Conservation (phyloP, 345 rosid species). For the Eucalyptus albens region DNA sequence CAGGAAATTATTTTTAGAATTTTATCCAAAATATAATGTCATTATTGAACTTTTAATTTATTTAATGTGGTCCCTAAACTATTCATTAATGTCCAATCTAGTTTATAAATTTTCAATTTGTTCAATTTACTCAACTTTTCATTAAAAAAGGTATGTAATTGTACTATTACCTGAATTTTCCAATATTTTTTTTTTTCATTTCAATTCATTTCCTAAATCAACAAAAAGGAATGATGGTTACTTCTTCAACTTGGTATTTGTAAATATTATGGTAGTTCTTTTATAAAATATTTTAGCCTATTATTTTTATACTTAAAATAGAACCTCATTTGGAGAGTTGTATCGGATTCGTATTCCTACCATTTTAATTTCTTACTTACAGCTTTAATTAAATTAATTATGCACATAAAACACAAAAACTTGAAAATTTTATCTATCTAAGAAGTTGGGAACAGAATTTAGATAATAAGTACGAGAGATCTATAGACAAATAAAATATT, state of each 20-base stretch:
- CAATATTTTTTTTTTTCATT: background rate
- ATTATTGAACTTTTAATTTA: background rate
- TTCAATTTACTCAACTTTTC: background rate
- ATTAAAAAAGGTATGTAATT: background rate
- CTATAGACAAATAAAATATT: background rate
- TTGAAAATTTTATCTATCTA: no score
- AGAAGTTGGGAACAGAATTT: background rate
- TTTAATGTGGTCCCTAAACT: fast-evolving
- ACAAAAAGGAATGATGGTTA: background rate
- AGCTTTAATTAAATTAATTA: no score
- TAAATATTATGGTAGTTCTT: background rate
- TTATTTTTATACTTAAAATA: no score
- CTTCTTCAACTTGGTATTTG: background rate
- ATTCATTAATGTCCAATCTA: background rate
- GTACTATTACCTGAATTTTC: background rate
- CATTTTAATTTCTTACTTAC: no score
- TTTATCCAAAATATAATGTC: background rate
- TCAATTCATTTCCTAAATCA: background rate
- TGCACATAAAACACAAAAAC: no score
- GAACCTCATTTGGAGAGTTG: background rate
- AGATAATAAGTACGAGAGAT: background rate
- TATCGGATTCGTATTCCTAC: background rate
- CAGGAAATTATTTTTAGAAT: background rate
- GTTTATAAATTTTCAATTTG: background rate
- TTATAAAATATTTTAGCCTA: background rate